These are phyloP conservation scores for Rhizopus delemar DNA, from an alignment of 371 early-diverging fungal genomes.

Conservation along the genomic window DNA sequence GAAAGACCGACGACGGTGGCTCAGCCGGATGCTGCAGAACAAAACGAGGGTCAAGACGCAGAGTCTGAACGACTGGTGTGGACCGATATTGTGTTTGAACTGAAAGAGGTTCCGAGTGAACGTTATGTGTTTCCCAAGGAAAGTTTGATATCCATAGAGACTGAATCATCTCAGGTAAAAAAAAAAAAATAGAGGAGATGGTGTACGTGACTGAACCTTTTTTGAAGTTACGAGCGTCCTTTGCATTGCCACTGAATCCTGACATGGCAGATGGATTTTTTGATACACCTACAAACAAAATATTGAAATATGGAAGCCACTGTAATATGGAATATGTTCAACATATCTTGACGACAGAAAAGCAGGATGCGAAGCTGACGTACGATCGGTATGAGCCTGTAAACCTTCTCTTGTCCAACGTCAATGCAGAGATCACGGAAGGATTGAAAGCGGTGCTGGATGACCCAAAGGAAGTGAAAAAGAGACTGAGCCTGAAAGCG, in stretches of 20 bases:
- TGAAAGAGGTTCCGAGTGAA: slow-evolving; percentile 46
- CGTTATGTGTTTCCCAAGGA: slow-evolving; percentile 48
- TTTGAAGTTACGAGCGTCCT: slow-evolving; percentile 20
- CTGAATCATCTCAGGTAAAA: not conserved
- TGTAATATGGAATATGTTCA: slow-evolving; percentile 17
- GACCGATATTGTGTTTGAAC: slow-evolving; percentile 48
- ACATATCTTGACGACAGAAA: slow-evolving; percentile 13
- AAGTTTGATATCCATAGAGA: slow-evolving; percentile 18
- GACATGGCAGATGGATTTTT: slow-evolving; percentile 23
- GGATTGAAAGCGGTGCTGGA: slow-evolving; percentile 19
- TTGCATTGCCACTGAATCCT: slow-evolving; percentile 32
- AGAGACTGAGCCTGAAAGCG: slow-evolving; percentile 26
- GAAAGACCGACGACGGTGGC: not conserved
- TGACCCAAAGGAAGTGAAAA: slow-evolving; percentile 21
- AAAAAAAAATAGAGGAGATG: too few species aligned
- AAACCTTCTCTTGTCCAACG: slow-evolving; percentile 27
- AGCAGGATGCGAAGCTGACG: not conserved
- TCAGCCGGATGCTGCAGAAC: not conserved
- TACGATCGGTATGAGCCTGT: slow-evolving; percentile 26
- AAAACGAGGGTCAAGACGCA: not conserved
- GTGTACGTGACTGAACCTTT: not conserved
- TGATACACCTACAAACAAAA: slow-evolving; percentile 28
- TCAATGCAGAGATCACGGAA: slow-evolving; percentile 19
- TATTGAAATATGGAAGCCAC: slow-evolving; percentile 25
- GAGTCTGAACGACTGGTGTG: not conserved